Conservation (phyloP, 306 rosid species). For the Senna siamea region DNA sequence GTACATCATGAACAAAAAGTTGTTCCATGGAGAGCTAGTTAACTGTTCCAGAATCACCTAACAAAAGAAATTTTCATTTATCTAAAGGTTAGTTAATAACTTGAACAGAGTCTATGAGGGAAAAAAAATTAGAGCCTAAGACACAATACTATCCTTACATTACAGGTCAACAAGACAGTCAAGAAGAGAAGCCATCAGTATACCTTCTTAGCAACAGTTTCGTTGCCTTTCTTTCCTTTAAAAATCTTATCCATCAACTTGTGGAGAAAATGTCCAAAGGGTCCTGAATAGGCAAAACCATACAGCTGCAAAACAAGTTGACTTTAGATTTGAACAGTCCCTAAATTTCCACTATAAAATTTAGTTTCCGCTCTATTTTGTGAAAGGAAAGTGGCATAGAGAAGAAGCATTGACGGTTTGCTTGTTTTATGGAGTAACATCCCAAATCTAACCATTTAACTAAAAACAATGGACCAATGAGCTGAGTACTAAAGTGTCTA, state of each 20-base stretch:
- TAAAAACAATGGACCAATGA: too few species aligned
- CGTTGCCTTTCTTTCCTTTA: conserved; percentile 75
- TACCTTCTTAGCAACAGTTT: conserved; percentile 86
- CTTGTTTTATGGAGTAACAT: not conserved
- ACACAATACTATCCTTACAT: conserved; percentile 7
- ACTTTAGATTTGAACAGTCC: conserved; percentile 11
- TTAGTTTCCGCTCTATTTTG: not conserved
- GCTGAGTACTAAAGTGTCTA: not conserved
- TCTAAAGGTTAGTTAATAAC: conserved; percentile 25
- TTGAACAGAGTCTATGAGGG: not conserved
- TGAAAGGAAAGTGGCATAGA: conserved; percentile 5
- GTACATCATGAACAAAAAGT: conserved; percentile 80
- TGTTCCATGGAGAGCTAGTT: conserved; percentile 89
- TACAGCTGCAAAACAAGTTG: conserved; percentile 64
- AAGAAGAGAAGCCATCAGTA: conserved; percentile 12
- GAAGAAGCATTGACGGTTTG: not conserved
- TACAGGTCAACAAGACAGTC: conserved; percentile 18
- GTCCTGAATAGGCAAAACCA: conserved; percentile 88
- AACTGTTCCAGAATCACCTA: conserved; percentile 89
- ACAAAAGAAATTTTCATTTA: conserved; percentile 36
- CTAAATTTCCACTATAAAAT: conserved; percentile 7
- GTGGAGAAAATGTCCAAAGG: conserved; percentile 93
- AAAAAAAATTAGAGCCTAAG: not conserved
- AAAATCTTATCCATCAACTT: conserved; percentile 83
- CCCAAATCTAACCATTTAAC: too few species aligned